A percentile compares a stretch with the other conserved stretches of the same genome.
Conservation (phyloP, 805 yeast genomes). For the Myxozyma vanderwaltii region DNA sequence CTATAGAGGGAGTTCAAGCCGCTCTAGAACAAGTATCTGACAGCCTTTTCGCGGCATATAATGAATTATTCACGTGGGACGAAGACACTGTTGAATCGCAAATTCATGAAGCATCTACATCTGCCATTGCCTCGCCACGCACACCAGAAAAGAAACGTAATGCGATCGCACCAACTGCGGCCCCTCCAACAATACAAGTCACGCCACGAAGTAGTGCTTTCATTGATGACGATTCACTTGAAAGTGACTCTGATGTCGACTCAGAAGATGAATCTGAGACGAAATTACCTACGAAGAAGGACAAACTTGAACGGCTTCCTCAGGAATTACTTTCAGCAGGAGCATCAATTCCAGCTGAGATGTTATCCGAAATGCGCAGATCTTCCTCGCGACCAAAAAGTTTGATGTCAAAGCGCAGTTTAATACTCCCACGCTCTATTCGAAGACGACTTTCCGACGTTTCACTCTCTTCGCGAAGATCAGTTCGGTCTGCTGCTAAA, state of each 20-base stretch:
- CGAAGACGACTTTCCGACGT: slow-evolving; percentile 28
- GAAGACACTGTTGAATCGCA: slow-evolving; percentile 35
- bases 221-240: slow-evolving; percentile 4
- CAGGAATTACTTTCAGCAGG: slow-evolving; percentile 17
- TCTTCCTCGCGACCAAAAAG: slow-evolving; percentile 13
- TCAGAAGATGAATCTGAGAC: neutral
- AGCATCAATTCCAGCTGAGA: slow-evolving; percentile 16
- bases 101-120: slow-evolving; percentile 33
- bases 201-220: slow-evolving; percentile 1
- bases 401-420: slow-evolving; percentile 18
- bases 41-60: slow-evolving; percentile 26
- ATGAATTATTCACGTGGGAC: slow-evolving; percentile 33
- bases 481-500: slow-evolving; percentile 3
- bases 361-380: slow-evolving; percentile 19
- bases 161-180: slow-evolving; percentile 21
- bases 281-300: neutral
- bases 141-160: slow-evolving; percentile 25
- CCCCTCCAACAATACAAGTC: slow-evolving; percentile 21
- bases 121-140: slow-evolving; percentile 20
- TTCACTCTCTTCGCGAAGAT: slow-evolving; percentile 19
- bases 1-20: slow-evolving; percentile 25
- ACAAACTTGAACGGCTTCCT: slow-evolving; percentile 18
- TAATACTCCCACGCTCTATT: slow-evolving; percentile 19
- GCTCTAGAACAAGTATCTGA: slow-evolving; percentile 32
- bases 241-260: slow-evolving; percentile 1